Base-by-base conservation (phyloP, 352 stramenopile genomes). In the Phytophthora cactorum region DNA sequence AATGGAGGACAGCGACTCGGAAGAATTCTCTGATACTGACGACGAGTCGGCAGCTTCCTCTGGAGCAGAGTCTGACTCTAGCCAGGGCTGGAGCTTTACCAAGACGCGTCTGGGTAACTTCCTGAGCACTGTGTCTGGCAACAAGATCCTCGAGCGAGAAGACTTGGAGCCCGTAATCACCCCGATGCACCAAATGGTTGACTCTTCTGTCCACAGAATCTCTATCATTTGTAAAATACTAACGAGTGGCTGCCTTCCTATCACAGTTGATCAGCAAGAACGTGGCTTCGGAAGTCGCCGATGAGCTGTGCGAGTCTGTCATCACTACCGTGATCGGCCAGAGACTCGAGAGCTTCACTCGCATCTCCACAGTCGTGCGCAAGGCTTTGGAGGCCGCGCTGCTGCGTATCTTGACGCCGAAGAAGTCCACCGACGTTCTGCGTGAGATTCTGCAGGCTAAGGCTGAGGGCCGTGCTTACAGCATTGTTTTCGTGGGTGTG, bases 401-500 rank as follows among this genome's bases (percentile, higher is more conserved):
- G 56, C 72, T 97, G 65, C 90, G 96, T 61, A 97, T 99, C 55
- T 81, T 99, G 49, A 97, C 95, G 11, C 96, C 97, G 5, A 97
- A 97, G 76, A 97, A 96, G 63, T 98, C 89, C 59, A 98, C 98
- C 3, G 97, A 99, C 67, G 84, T 99, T 22, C 78, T 99, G 12
- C 91, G 96, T 62, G 90, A 98, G 69, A 97, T 99, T 66, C 66
- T 96, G 49, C 86, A 93, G 32, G 88, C 91, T 10, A 97, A 93
- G 70, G 86, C 81, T 5, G 76, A 89, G 44, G 86, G 89, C 34
- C 86, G 86, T 63, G 92, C 96, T n/a, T 99, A 98, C 82, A 97
- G 95, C 52, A 99, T 99, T 75, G 95, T 98, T 3, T 99, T 99
- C 74, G 95, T 99, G 14, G 98, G 98, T 34, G 98, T 99, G 34